phyloP scores from a whole-genome alignment of 2,329 filamentous ascomycete genomes.

The Botrytis sinoallii region DNA sequence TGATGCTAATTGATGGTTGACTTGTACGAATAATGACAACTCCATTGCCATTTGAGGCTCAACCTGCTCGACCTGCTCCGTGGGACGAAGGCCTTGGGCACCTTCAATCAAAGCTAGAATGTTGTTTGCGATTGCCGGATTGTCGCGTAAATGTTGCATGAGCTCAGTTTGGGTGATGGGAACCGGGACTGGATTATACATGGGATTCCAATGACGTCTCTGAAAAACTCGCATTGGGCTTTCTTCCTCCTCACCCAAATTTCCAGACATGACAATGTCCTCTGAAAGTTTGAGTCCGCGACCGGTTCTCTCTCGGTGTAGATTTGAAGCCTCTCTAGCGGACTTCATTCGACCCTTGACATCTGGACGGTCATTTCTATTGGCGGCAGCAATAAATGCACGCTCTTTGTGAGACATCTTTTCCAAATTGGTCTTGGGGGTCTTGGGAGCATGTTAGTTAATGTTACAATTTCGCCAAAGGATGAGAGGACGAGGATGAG shows the following conservation, averaged over 20 bases:
- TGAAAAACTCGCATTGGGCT: conserved; percentile 42
- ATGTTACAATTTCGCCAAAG: neutral
- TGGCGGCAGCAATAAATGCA: conserved; percentile 88
- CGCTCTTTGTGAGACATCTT: conserved; percentile 70
- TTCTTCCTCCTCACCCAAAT: conserved; percentile 84
- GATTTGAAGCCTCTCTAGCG: conserved; percentile 81
- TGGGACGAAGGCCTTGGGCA: neutral
- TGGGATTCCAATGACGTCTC: conserved; percentile 62
- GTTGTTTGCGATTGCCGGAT: neutral
- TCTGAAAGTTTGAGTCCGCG: conserved; percentile 78
- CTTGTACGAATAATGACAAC: neutral
- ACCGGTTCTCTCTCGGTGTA: conserved; percentile 85
- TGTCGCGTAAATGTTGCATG: neutral
- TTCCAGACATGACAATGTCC: conserved; percentile 83
- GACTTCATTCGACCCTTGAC: conserved; percentile 86
- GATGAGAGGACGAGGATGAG: neutral
- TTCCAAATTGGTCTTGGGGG: neutral
- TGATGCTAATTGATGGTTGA: neutral
- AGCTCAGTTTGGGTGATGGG: conserved; percentile 11
- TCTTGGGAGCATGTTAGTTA: neutral
- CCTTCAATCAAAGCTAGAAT: neutral
- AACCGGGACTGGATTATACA: conserved; percentile 39
- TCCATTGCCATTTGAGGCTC: neutral
- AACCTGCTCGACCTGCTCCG: neutral
- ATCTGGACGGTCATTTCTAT: conserved; percentile 74